Evolutionary conservation across 108 stramenopile genomes (phyloP), one percentile per base, ranked within the genome.

Genomic region (Skeletonema grethae): DNA sequence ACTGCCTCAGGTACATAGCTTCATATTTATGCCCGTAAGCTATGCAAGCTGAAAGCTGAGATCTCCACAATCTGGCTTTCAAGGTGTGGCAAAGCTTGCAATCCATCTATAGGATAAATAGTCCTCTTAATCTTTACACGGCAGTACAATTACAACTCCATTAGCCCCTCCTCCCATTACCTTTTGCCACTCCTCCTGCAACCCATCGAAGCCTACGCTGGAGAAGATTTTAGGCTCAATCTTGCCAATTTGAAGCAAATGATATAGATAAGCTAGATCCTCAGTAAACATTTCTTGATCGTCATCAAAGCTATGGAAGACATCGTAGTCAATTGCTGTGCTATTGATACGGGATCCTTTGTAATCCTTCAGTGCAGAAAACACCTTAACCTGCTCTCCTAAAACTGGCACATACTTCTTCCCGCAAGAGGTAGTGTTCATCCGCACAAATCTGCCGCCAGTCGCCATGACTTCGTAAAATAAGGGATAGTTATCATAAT

Each of bases 201-300:
- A 88, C 41, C 87, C 81, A 41, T 80, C 70, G 45, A 88, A 65
- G 10, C 77, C 55, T 9, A 89, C 82, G 16, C 84, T 63, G 25
- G 86, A 77, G 32, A 82, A 79, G 59, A 89, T 82, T 58, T 84
- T 75, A 5, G 90, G 88, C 30, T 78, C 82, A 39, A 89, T 85
- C 48, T 82, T 70, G 15, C 83, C 70, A 10, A 71, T 73, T 57
- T 84, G 65, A 57, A 91, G 63, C 31, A 84, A 24, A 22, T 24
- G 50, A 9, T 53, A 22, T 22, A 53, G 8, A 8, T 53, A 53
- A 22, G 50, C 50, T 1, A 53, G 50, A 53, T 53, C 50, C 22
- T 53, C 50, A n/a, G 50, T 53, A 10, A 53, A 53, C 16, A 53
- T 22, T 22, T 53, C 50, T 53, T 53, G 50, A 53, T 53, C 50